These are phyloP conservation scores for Globisporangium paroecandrum DNA, from an alignment of 352 stramenopile species.

Conservation along the genomic window DNA sequence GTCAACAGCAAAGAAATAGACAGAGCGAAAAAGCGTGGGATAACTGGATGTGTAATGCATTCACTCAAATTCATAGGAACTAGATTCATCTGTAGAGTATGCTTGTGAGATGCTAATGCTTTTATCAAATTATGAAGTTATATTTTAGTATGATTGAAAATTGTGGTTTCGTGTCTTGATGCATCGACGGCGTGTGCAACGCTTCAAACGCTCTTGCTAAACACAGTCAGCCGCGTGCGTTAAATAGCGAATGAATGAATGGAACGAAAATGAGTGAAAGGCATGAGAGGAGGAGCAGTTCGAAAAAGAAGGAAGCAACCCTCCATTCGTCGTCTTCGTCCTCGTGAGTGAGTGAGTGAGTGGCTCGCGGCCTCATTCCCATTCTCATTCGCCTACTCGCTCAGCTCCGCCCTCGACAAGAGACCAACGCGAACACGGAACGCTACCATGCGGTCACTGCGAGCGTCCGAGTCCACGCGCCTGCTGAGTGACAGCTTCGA, in stretches of 20 bases:
- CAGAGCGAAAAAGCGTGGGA: neutral
- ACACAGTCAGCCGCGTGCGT: neutral
- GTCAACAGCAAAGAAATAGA: neutral
- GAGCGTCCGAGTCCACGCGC: conserved; percentile 8
- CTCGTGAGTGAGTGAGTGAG: neutral
- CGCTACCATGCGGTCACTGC: neutral
- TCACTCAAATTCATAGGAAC: neutral
- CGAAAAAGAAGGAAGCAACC: conserved; percentile 8
- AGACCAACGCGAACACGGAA: neutral
- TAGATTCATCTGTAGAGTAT: neutral
- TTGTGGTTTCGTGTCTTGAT: neutral
- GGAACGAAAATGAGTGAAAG: neutral
- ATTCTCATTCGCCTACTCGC: neutral
- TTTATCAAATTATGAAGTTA: neutral
- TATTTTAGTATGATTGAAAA: neutral
- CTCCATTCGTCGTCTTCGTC: neutral
- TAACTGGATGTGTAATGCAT: neutral
- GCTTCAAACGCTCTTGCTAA: neutral
- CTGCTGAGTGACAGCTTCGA: conserved; percentile 11
- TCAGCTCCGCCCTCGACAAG: neutral
- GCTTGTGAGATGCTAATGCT: no score
- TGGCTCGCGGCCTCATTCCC: neutral
- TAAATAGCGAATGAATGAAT: conserved; percentile 1
- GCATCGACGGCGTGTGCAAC: conserved; percentile 1
- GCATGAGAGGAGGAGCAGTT: neutral